Evolutionary conservation across 1,284 basidiomycete genomes (phyloP), one percentile per base, ranked within the genome.

Genomic region (Phlebopus sp.): DNA sequence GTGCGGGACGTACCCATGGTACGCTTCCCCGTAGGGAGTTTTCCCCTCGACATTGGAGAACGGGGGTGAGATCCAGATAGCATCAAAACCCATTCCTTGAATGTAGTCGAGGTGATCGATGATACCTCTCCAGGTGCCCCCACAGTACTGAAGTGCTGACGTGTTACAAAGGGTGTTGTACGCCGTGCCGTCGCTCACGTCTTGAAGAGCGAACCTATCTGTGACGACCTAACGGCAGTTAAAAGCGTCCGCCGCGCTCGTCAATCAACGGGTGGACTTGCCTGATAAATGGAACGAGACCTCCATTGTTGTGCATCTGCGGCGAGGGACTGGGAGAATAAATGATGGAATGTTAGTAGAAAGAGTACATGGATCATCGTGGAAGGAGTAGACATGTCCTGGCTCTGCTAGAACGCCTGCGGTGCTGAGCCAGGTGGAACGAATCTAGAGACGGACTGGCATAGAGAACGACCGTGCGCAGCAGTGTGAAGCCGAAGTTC

Each of bases 61-160:
- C 14, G 82, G 69, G 2, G 84, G 83, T 32, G 81, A 83, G 51
- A 81, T 82, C 82, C 79, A 83, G 38, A 83, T 71, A 56, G 87
- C 83, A 56, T 87, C 85, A 57, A 89, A 86, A 9, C 88, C 88
- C 74, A 88, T 81, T 51, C 70, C 69, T 56, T 87, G 80, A 54
- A 90, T 86, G 62, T 91, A 90, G 66, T 88, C 84, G 45, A 91
- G 76, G 63, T 86, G 86, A 55, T 78, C 74, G 42, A 76, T 76
- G 58, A 88, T 79, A 0, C 82, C 81, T 49, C 75, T 71, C 84
- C 84, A 91, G 8, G 82, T 82, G 5, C 88, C 88, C 36, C 86
- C 85, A 54, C 88, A 90, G 71, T 84, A 88, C 14, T 72, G 74
- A 50, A 76, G 74, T 25, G 70, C 61, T 23, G 70, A 68, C 3